Conservation (phyloP, 305 asterid genomes). For the Fraxinus sp. region DNA sequence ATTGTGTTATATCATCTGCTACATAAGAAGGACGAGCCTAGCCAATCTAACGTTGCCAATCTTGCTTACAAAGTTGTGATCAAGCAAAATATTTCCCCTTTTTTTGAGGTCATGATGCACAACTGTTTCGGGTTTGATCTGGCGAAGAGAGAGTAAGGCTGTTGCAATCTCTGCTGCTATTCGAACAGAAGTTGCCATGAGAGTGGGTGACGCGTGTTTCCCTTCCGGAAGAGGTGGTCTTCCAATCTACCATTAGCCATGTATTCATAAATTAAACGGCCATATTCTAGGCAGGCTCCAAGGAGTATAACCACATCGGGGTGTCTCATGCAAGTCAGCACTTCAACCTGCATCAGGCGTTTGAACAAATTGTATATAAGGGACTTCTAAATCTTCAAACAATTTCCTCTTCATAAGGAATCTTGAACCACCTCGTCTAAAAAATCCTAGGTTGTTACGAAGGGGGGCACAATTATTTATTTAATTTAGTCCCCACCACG, state of each 20-base stretch:
- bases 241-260: constrained; percentile 80
- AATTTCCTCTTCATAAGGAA: neutral
- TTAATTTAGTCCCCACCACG: neutral
- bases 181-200: constrained; percentile 80
- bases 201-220: constrained; percentile 41
- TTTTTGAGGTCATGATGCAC: constrained; percentile 73
- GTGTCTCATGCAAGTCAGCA: constrained; percentile 78
- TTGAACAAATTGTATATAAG: neutral
- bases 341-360: constrained; percentile 54
- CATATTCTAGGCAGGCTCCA: constrained; percentile 90
- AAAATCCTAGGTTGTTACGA: neutral
- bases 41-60: constrained; percentile 77
- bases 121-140: constrained; percentile 76
- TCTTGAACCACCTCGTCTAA: neutral
- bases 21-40: constrained; percentile 62
- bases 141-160: constrained; percentile 72
- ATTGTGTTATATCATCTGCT: constrained; percentile 63
- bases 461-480: neutral
- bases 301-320: constrained; percentile 83
- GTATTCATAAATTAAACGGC: constrained; percentile 81
- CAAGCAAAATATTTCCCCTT: constrained; percentile 72
- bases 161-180: constrained; percentile 77
- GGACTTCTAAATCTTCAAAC: neutral
- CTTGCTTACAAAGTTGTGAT: constrained; percentile 68
- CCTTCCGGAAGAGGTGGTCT: constrained; percentile 53